These are phyloP conservation scores for Eremomyces bilateralis DNA, from an alignment of 495 filamentous ascomycete species.

Conservation along the genomic window DNA sequence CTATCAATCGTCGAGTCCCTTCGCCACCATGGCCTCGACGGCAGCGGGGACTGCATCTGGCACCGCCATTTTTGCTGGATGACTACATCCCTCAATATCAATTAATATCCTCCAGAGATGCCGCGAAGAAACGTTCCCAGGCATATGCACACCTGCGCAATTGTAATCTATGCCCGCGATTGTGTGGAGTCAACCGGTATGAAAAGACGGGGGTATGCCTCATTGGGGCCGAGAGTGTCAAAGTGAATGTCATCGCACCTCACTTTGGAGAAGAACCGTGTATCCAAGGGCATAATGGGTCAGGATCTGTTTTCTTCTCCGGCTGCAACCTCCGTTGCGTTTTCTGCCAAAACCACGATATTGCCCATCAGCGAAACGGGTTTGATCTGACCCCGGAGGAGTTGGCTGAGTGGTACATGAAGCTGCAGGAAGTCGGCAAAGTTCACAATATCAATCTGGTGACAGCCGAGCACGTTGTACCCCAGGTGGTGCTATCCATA, in stretches of 20 bases:
- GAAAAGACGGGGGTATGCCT: conserved; percentile 51
- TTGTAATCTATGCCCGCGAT: conserved; percentile 56
- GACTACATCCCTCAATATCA: conserved; percentile 48
- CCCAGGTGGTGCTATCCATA: conserved; percentile 50
- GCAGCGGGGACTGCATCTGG: conserved; percentile 38
- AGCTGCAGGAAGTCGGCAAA: conserved; percentile 46
- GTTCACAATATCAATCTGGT: conserved; percentile 68
- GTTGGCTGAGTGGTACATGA: conserved; percentile 55
- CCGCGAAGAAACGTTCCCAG: conserved; percentile 37
- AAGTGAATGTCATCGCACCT: conserved; percentile 59
- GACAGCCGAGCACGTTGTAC: conserved; percentile 58
- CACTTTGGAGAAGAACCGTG: conserved; percentile 56
- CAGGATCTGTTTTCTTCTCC: conserved; percentile 53
- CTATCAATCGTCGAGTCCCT: too few relatives aligned
- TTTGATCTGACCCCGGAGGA: conserved; percentile 56
- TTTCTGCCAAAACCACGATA: conserved; percentile 70
- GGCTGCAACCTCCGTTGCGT: conserved; percentile 58
- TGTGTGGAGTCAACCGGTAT: conserved; percentile 52
- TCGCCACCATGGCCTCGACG: too few relatives aligned
- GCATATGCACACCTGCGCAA: conserved; percentile 47
- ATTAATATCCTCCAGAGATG: conserved; percentile 33
- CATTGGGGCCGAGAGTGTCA: conserved; percentile 45
- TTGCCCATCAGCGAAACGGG: conserved; percentile 49
- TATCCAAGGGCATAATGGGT: conserved; percentile 54
- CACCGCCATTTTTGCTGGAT: conserved; percentile 55